Evolutionary conservation across 768 basidiomycete species (phyloP), one percentile per base, ranked within the genome.

Genomic region (Mycena pura): DNA sequence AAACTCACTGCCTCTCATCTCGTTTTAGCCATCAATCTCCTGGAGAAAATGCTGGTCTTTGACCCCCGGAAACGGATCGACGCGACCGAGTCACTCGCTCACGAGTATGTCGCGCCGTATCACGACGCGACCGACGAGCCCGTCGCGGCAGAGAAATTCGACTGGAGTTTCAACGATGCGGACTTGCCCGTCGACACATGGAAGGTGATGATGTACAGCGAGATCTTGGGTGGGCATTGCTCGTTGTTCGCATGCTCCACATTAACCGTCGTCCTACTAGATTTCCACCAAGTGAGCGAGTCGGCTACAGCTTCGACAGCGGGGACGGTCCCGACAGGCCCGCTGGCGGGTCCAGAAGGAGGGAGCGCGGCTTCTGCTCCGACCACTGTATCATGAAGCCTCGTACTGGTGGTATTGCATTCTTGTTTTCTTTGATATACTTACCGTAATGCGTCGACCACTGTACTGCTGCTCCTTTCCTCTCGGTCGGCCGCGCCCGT

Each of bases 191-290:
- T 99, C 11, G 97, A 99, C 70, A 96, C 94, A 1, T 99, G 97
- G 97, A 99, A 98, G 78, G 96, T 97, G 72, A 99, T 99, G 97
- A 99, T 99, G 96, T 99, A 99, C 81, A 92, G 90, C 69, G 96
- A 99, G 77, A 99, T 98, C 65, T 82, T 98, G 13, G 95, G 95
- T 95, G 70, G n/a, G 17, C 21, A 34, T n/a, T 54, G 17, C 22
- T 36, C 34, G 64, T 61, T 22, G 17, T 36, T 6, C 7, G 43
- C n/a, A 9, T 24, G 34, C n/a, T 62, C 8, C 27, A 10, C 32
- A 3, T 4, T 34, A 5, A 44, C 62, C 21, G 52, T 41, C 0
- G 27, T 14, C 32, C 15, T 40, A 34, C 39, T 55, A 93, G 91
- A 92, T 70, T 93, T 92, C 83, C 91, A 93, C 69, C 90, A 92